Conservation (phyloP, 1,284 basidiomycete genomes). For the Austropuccinia psidii region DNA sequence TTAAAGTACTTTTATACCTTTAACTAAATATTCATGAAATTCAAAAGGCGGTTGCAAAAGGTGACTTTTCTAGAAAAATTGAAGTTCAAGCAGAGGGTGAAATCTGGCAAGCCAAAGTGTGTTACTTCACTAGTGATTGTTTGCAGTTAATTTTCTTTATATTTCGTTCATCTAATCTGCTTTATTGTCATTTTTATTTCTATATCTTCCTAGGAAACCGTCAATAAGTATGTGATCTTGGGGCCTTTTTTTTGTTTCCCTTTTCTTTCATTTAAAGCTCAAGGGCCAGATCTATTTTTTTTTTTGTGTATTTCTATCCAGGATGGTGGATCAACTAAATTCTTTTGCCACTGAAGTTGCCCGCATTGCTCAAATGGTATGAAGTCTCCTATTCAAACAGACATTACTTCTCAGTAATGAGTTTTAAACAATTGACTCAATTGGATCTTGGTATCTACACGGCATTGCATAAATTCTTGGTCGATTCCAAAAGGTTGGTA, state of each 20-base stretch:
- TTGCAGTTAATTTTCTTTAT: not conserved
- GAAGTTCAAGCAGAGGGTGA: constrained; percentile 48
- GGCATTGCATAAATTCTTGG: too few relatives aligned
- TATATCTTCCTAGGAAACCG: constrained; percentile 10
- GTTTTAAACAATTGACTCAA: not conserved
- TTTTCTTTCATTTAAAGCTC: too few relatives aligned
- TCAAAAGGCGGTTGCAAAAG: constrained; percentile 45
- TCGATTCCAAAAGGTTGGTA: constrained; percentile 45
- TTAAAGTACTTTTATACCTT: not conserved
- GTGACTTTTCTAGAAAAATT: constrained; percentile 48
- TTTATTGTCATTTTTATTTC: not conserved
- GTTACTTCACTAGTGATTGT: not conserved
- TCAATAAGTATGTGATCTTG: constrained; percentile 13
- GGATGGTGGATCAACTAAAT: constrained; percentile 48
- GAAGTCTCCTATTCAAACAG: constrained; percentile 41
- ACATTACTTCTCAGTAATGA: not conserved
- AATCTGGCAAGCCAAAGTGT: constrained; percentile 39
- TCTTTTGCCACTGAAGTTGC: constrained; percentile 48
- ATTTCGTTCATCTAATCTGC: not conserved
- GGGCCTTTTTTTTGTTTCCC: too few relatives aligned
- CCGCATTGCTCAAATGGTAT: constrained; percentile 40
- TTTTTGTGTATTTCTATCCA: constrained; percentile 37
- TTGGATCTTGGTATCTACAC: not conserved
- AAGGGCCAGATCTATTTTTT: too few relatives aligned
- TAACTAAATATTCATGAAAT: not conserved